Evolutionary conservation across 768 basidiomycete species (phyloP), one percentile per base, ranked within the genome.

Genomic region (Lactifluus echinatus): DNA sequence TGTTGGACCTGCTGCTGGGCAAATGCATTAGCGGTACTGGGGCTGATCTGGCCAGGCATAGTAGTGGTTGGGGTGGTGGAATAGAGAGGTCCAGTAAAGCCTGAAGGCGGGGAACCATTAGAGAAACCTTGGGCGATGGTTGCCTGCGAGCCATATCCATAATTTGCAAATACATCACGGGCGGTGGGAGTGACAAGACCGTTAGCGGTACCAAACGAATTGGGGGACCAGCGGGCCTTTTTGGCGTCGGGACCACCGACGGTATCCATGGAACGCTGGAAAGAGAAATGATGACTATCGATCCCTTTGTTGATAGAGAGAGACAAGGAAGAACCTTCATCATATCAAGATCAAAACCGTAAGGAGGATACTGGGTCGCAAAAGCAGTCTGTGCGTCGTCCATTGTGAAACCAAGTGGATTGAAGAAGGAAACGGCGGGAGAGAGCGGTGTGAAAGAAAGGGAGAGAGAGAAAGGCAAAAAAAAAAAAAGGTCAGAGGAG

Each of bases 211-310:
- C 69, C 67, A 63, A 74, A 73, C 24, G 76, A 82, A 50, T 79
- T 83, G 51, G 88, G 87, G 28, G 87, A 89, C 89, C 89, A 91
- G 64, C 90, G 87, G 56, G 90, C 84, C 73, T 93, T 93, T 80
- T 93, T 93, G 54, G 85, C 78, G 72, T 89, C 88, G 63, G 87
- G 87, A 66, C 86, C 88, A 66, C 83, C 84, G 63, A 82, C 78
- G 69, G 85, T 69, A 72, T 92, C 91, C 81, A 92, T 90, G 52
- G 90, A 84, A 73, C 90, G 84, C 90, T 93, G 72, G 39, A 29
- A 33, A 28, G 46, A 19, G 51, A 28, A 43, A 42, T 50, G 15
- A 19, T 11, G 8, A 39, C 1, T 26, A 34, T 48, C 12, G 11
- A 14, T 12, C 7, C 24, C 8, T 8, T 23, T 17, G 17, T 23